Base-by-base conservation (phyloP, 23 red algal species). In the Gracilariopsis chorda region DNA sequence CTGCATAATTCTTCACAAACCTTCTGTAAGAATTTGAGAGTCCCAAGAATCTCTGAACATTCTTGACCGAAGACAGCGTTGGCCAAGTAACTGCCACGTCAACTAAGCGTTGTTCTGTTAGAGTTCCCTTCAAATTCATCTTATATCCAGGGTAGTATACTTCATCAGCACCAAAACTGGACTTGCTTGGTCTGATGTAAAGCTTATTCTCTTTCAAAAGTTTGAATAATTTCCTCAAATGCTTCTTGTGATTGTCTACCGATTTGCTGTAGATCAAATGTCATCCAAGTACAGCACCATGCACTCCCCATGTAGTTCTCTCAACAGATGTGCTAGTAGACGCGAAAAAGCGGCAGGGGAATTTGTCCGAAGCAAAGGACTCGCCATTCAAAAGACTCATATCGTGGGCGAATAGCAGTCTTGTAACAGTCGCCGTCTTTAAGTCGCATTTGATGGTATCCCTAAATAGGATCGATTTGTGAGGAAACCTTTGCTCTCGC, bases 351-450 rank as follows among this genome's bases (percentile, higher is more conserved):
- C 23, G 17, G 72, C 1, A 48, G 72, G 72, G 29, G 72, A 24
- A 48, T 78, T 78, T 78, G 32, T 46, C 23, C 72, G 25, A 78
- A 49, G 16, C 32, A 78, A 48, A 78, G 39, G 14, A 78, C 72
- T 78, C 0, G 13, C 33, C 72, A 0, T 27, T 78, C 0, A 39
- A 49, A 78, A 17, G 72, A 78, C 25, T 32, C 72, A 48, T 48
- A 78, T 48, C 33, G 17, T 17, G 72, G 20, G 44, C 36, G 13
- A 20, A 1, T 43, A 21, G 72, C 72, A 43, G 72, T 49, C 43
- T 78, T 78, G 13, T 14, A 20, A 16, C 13, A 16, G 72, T 78
- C 72, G 19, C 0, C 43, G 0, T 78, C 72, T 19, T n/a, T 49
- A 17, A 78, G 44, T 16, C 32, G 13, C 72, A 78, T 78, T 78